Percentiles rank a stretch among this genome's conserved stretches.
phyloP scores from a whole-genome alignment of 805 yeast genomes.

The Myxozyma mucilagina region DNA sequence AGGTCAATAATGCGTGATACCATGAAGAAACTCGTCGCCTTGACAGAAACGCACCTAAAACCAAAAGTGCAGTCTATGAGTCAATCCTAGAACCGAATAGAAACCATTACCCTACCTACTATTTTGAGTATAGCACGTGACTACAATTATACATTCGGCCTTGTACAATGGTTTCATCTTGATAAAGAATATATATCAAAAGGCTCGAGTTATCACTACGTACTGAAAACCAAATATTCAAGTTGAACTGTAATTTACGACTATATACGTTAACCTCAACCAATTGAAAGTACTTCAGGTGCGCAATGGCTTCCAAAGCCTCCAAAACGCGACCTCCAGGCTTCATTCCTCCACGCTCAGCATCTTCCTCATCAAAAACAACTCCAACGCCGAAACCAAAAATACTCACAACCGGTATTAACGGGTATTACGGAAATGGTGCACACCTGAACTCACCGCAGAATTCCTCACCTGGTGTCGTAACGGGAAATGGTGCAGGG shows the following conservation, averaged over 20 bases:
- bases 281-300: neutral
- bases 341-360: neutral
- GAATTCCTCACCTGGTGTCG: neutral
- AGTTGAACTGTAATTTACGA: neutral
- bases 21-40: too few relatives aligned
- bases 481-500: neutral
- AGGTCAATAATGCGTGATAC: too few relatives aligned
- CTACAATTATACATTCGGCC: too few relatives aligned
- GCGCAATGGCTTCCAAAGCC: slow-evolving; percentile 25
- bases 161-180: neutral
- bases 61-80: too few relatives aligned
- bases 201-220: neutral
- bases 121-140: slow-evolving; percentile 7
- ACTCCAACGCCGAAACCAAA: neutral
- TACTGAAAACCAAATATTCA: neutral
- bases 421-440: neutral
- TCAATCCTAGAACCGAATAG: too few relatives aligned
- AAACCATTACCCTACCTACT: neutral
- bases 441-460: neutral
- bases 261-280: neutral
- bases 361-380: neutral
- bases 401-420: neutral
- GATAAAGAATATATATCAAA: neutral
- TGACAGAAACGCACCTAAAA: too few relatives aligned
- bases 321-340: slow-evolving; percentile 31